Evolutionary conservation across 805 yeast species (phyloP).

Genomic region (Wickerhamomyces canadensis): DNA sequence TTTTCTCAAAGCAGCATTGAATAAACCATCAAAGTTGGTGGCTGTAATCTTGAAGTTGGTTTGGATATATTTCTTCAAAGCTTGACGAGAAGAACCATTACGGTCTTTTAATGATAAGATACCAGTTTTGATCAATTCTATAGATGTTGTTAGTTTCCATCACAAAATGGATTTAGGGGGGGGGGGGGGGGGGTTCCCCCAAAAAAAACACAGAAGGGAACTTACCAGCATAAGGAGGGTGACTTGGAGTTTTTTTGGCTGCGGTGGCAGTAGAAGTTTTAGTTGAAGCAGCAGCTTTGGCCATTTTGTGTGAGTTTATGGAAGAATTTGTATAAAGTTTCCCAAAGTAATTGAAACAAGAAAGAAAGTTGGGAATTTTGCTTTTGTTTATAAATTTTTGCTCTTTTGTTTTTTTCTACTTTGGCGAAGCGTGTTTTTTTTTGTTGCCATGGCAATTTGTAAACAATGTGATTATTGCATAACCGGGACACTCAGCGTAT

Average conservation of each 20-base stretch:
- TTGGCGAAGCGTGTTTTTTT: no score
- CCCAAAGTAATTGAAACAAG: not conserved
- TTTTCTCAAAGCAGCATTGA: conserved; percentile 72
- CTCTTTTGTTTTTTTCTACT: no score
- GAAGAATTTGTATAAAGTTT: no score
- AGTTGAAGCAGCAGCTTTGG: conserved; percentile 16
- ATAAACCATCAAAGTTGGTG: conserved; percentile 65
- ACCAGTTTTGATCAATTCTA: conserved; percentile 45
- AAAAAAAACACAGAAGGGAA: not conserved
- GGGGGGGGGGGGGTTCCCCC: not conserved
- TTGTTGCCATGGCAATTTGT: no score
- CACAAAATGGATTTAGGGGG: not conserved
- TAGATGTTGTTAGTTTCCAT: not conserved
- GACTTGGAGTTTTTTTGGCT: conserved; percentile 21
- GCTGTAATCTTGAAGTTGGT: conserved; percentile 53
- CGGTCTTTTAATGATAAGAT: conserved; percentile 68
- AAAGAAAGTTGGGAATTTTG: not conserved
- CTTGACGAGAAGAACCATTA: conserved; percentile 81
- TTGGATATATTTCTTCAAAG: conserved; percentile 77
- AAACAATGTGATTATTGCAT: not conserved
- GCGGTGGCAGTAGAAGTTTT: conserved; percentile 11
- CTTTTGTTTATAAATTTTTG: no score
- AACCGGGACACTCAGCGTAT: conserved; percentile 1
- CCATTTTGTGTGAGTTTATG: conserved; percentile 17
- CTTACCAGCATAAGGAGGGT: conserved; percentile 25